Conservation (phyloP, 2,329 filamentous ascomycete genomes). For the Emmonsiellopsis sp. region DNA sequence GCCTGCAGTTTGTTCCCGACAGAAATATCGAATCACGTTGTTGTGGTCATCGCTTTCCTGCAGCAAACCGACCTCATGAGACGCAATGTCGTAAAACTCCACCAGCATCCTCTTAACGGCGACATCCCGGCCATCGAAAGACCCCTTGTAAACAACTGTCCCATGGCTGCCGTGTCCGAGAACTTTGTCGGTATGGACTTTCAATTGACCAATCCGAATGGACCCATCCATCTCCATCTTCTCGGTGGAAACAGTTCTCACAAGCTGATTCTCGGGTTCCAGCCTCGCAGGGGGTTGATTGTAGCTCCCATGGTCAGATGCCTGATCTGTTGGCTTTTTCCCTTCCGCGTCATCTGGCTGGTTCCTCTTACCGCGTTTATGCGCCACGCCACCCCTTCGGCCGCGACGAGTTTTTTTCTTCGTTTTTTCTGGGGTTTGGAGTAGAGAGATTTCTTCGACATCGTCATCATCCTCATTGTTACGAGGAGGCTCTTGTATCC, state of each 20-base stretch:
- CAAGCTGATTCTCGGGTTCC: conserved; percentile 53
- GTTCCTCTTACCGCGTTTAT: conserved; percentile 45
- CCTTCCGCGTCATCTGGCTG: conserved; percentile 49
- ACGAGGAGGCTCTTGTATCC: conserved; percentile 30
- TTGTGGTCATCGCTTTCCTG: conserved; percentile 91
- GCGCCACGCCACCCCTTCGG: conserved; percentile 61
- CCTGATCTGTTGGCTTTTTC: conserved; percentile 45
- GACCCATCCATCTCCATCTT: conserved; percentile 50
- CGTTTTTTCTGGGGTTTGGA: conserved; percentile 37
- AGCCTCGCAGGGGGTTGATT: conserved; percentile 35
- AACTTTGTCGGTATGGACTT: conserved; percentile 50
- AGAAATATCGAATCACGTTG: conserved; percentile 95
- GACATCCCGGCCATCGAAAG: conserved; percentile 84
- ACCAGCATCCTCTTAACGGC: conserved; percentile 96
- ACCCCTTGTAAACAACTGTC: conserved; percentile 92
- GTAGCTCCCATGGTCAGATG: conserved; percentile 26
- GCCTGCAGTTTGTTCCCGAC: conserved; percentile 75
- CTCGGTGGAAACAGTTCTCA: conserved; percentile 44
- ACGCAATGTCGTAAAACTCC: conserved; percentile 90
- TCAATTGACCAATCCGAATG: conserved; percentile 52
- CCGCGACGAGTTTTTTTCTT: conserved; percentile 63
- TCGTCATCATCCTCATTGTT: conserved; percentile 26
- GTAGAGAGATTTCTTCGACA: conserved; percentile 18
- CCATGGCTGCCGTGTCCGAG: conserved; percentile 80
- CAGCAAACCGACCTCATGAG: conserved; percentile 81